Conservation (phyloP, 768 basidiomycete species). For the Xerocomellus amylosporus region DNA sequence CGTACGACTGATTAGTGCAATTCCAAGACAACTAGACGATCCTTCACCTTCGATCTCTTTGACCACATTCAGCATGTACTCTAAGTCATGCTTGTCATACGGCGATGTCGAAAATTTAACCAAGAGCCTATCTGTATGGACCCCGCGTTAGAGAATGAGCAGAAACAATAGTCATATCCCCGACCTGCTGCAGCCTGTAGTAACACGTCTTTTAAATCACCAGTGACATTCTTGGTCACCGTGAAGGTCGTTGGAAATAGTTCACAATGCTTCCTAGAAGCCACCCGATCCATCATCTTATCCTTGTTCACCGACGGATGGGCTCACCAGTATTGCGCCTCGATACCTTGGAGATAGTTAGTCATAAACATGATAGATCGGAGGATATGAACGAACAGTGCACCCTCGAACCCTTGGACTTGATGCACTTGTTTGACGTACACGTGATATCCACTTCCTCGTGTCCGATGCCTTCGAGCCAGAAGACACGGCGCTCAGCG, state of each 20-base stretch:
- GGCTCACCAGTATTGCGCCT: constrained; percentile 31
- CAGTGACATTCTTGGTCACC: constrained; percentile 18
- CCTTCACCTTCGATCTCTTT: constrained; percentile 27
- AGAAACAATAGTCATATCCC: neutral
- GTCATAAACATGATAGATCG: neutral
- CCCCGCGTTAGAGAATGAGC: neutral
- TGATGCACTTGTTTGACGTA: constrained; percentile 19
- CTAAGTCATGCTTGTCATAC: constrained; percentile 20
- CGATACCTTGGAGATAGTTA: constrained; percentile 22
- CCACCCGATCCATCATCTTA: neutral
- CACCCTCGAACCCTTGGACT: constrained; percentile 5
- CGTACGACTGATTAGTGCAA: neutral
- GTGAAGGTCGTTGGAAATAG: constrained; percentile 26
- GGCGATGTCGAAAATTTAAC: constrained; percentile 35
- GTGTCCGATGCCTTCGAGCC: constrained; percentile 26
- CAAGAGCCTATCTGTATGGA: constrained; percentile 25
- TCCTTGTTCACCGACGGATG: too few relatives aligned
- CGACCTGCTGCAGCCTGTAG: constrained; percentile 32
- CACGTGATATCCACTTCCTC: constrained; percentile 20
- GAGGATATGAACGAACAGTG: constrained; percentile 22
- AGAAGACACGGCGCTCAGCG: constrained; percentile 27
- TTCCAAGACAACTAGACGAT: neutral
- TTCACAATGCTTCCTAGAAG: constrained; percentile 31
- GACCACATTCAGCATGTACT: constrained; percentile 28
- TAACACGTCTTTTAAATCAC: constrained; percentile 21